Evolutionary conservation across 2,329 filamentous ascomycete genomes (phyloP).

Genomic region (Fusarium sp.): DNA sequence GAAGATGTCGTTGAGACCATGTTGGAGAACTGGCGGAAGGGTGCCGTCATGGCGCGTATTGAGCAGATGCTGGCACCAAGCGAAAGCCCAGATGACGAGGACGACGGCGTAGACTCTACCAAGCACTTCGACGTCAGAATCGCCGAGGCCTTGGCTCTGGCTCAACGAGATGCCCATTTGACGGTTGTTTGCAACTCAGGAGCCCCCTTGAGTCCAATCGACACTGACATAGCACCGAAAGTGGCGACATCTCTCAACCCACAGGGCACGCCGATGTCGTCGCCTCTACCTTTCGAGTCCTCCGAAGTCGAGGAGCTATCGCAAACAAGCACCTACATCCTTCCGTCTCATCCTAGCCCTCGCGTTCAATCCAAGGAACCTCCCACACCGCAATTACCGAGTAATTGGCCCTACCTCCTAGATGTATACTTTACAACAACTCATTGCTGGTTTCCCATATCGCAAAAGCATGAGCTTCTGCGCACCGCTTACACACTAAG

Average conservation of each 20-base stretch:
- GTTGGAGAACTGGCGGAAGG: constrained; percentile 15
- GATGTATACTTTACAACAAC: constrained; percentile 23
- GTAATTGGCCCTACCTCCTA: constrained; percentile 18
- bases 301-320: no score
- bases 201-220: background rate
- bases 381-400: background rate
- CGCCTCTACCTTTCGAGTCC: background rate
- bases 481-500: constrained; percentile 19
- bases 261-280: background rate
- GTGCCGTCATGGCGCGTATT: constrained; percentile 7
- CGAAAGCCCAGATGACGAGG: constrained; percentile 13
- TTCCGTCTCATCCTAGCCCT: no score
- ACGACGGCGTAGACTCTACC: constrained; percentile 2
- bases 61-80: background rate
- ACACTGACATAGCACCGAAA: background rate
- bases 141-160: constrained; percentile 4
- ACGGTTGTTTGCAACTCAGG: no score
- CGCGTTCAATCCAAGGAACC: no score
- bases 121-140: constrained; percentile 15
- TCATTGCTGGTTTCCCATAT: constrained; percentile 30
- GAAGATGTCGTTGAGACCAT: constrained; percentile 5
- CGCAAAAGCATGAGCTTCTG: constrained; percentile 22
- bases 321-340: no score
- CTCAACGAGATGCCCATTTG: no score
- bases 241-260: background rate